Conservation (phyloP, 2,329 filamentous ascomycete genomes). For the Gyromitra esculenta region DNA sequence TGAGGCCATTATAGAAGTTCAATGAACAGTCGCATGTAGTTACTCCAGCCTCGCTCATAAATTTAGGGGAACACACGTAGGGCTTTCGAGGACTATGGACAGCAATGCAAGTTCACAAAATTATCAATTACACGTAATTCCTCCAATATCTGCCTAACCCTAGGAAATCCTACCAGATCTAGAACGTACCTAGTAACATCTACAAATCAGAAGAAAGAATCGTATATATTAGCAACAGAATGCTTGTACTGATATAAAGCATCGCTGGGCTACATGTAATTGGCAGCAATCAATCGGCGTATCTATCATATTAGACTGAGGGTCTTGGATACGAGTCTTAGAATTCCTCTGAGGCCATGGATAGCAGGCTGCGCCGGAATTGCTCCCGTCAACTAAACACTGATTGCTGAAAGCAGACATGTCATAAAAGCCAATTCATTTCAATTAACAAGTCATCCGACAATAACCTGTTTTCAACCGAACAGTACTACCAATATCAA, state of each 20-base stretch:
- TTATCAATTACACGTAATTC: too few relatives aligned
- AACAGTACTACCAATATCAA: constrained; percentile 6
- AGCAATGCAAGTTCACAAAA: not conserved
- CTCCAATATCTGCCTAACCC: not conserved
- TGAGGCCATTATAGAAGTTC: not conserved
- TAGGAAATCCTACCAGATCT: not conserved
- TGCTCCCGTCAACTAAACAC: constrained; percentile 21
- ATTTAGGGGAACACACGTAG: not conserved
- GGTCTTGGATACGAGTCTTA: not conserved
- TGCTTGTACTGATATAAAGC: not conserved
- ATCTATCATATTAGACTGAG: not conserved
- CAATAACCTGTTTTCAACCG: constrained; percentile 7
- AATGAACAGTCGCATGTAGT: not conserved
- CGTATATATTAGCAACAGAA: not conserved
- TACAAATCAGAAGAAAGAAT: not conserved
- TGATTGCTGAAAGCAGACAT: constrained; percentile 42
- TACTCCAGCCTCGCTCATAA: too few relatives aligned
- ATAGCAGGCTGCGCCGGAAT: constrained; percentile 27
- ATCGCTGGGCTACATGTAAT: not conserved
- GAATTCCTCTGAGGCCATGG: constrained; percentile 6
- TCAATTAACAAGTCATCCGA: constrained; percentile 43
- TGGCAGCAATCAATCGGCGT: not conserved
- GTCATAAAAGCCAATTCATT: constrained; percentile 36
- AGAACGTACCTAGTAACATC: too few relatives aligned
- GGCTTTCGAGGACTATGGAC: not conserved